These are phyloP conservation scores for Malania oleifera DNA, from an alignment of 164 flowering plant species.

Conservation along the genomic window DNA sequence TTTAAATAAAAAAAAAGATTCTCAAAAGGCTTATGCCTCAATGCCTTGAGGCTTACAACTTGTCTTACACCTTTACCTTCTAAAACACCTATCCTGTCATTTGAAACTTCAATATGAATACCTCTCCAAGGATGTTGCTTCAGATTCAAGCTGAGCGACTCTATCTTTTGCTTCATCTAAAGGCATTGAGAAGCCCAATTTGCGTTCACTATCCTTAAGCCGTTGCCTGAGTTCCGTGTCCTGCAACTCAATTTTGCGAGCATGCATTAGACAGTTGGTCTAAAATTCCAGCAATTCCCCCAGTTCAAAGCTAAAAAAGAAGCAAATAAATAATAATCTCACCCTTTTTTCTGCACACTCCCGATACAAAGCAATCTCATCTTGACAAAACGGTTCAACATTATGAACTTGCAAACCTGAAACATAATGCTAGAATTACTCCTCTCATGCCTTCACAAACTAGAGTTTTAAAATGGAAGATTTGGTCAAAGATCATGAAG, in stretches of 20 bases:
- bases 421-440: constrained; percentile 8
- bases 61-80: too few species aligned
- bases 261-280: not conserved
- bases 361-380: constrained; percentile 77
- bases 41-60: too few species aligned
- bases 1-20: too few species aligned
- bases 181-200: constrained; percentile 89
- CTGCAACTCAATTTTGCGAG: constrained; percentile 31
- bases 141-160: constrained; percentile 67
- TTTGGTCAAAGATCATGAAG: not conserved
- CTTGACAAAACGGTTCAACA: constrained; percentile 95
- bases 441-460: not conserved
- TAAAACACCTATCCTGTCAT: not conserved
- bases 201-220: constrained; percentile 79
- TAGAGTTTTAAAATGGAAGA: too few species aligned
- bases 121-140: constrained; percentile 75
- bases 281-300: not conserved
- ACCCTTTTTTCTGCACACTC: constrained; percentile 89
- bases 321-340: constrained; percentile 18
- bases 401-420: constrained; percentile 89
- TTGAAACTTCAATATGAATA: constrained; percentile 13
- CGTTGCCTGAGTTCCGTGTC: constrained; percentile 70
- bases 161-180: constrained; percentile 67
- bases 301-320: not conserved
- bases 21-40: too few species aligned